phyloP scores from a whole-genome alignment of 805 yeast species.

The Grigorovia jiainica region DNA sequence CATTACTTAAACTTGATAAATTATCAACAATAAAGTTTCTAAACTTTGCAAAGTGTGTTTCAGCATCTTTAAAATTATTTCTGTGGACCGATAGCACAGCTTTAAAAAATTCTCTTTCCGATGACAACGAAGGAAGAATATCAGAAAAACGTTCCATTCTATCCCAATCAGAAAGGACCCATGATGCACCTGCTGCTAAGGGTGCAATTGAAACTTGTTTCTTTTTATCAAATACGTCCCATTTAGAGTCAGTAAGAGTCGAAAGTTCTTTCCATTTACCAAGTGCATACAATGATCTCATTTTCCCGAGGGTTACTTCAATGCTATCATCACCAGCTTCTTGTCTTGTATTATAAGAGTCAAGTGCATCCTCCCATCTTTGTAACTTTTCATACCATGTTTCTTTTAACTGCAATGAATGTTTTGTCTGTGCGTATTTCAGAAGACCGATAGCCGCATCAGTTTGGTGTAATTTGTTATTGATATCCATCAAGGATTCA shows the following conservation, averaged over 20 bases:
- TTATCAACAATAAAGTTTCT: conserved; percentile 87
- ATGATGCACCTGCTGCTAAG: conserved; percentile 95
- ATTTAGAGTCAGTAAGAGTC: conserved; percentile 73
- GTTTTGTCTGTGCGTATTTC: conserved; percentile 87
- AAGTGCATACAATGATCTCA: conserved; percentile 96
- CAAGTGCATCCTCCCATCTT: conserved; percentile 95
- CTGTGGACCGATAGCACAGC: conserved; percentile 82
- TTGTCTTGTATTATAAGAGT: conserved; percentile 79
- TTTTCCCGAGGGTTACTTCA: conserved; percentile 93
- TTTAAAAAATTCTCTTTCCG: conserved; percentile 90
- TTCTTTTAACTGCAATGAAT: conserved; percentile 84
- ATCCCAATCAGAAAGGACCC: conserved; percentile 98
- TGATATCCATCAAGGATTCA: conserved; percentile 84
- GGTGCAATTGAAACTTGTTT: conserved; percentile 84
- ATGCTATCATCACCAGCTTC: conserved; percentile 46
- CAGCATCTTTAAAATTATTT: conserved; percentile 75
- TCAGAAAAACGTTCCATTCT: conserved; percentile 83
- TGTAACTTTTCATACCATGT: conserved; percentile 97
- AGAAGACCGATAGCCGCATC: conserved; percentile 97
- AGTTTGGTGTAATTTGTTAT: conserved; percentile 88
- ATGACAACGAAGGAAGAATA: conserved; percentile 86
- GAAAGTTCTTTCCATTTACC: conserved; percentile 97
- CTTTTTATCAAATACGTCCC: conserved; percentile 68
- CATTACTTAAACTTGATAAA: conserved; percentile 87
- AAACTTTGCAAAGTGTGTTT: conserved; percentile 69